These are phyloP conservation scores for Didymella sp. DNA, from an alignment of 2,329 filamentous ascomycete species.

Conservation along the genomic window DNA sequence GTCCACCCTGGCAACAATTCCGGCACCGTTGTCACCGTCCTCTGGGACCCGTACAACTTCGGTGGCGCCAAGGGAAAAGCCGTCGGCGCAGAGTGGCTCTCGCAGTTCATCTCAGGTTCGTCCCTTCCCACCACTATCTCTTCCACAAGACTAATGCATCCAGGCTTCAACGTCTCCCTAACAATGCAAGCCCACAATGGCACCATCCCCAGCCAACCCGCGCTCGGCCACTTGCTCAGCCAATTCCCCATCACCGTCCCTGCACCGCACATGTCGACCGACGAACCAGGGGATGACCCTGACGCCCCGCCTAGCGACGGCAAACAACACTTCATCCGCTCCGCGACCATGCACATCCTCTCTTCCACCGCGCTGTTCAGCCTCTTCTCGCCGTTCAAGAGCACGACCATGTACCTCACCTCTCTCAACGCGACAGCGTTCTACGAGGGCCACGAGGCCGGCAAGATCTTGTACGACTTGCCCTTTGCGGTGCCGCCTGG, in stretches of 20 bases:
- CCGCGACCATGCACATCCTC: slow-evolving; percentile 84
- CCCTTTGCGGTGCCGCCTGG: slow-evolving; percentile 82
- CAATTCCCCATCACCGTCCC: slow-evolving; percentile 73
- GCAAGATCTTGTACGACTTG: slow-evolving; percentile 75
- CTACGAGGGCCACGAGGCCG: slow-evolving; percentile 81
- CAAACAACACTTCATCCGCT: slow-evolving; percentile 74
- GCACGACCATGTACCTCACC: slow-evolving; percentile 78
- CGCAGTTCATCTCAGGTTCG: slow-evolving; percentile 82
- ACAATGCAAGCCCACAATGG: slow-evolving; percentile 73
- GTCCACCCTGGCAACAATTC: slow-evolving; percentile 75
- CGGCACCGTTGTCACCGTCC: slow-evolving; percentile 69
- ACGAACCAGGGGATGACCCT: slow-evolving; percentile 54
- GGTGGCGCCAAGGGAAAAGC: slow-evolving; percentile 67
- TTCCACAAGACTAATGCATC: slow-evolving; percentile 5
- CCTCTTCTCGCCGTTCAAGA: slow-evolving; percentile 76
- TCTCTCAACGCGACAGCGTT: slow-evolving; percentile 83
- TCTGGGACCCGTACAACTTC: slow-evolving; percentile 73
- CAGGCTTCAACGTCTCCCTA: slow-evolving; percentile 80
- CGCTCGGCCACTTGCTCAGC: slow-evolving; percentile 75
- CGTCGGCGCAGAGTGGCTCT: slow-evolving; percentile 76
- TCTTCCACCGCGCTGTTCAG: slow-evolving; percentile 87
- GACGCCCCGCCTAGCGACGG: slow-evolving; percentile 39
- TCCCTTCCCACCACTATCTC: background rate
- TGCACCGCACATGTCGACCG: slow-evolving; percentile 70
- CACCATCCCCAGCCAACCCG: slow-evolving; percentile 76